A percentile compares a stretch with the other conserved stretches of the same genome.
Evolutionary conservation across 1,139 yeast genomes (phyloP).

Genomic region (Geotrichum aggregatum): DNA sequence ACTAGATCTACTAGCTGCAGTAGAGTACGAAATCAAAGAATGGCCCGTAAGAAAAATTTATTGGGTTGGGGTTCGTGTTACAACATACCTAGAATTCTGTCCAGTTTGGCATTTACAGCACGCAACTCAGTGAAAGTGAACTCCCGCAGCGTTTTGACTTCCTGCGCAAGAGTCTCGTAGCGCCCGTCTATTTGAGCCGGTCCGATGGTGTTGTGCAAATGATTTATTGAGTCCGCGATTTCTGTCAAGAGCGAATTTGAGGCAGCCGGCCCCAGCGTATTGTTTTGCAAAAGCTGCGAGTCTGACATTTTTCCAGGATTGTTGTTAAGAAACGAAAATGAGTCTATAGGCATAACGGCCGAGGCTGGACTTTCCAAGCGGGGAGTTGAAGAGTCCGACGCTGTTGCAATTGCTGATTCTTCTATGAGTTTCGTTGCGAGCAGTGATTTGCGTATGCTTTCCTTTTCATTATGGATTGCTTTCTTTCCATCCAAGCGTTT

Average conservation of each 20-base stretch:
- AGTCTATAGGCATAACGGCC: neutral
- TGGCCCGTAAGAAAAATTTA: neutral
- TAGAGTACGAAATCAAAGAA: neutral
- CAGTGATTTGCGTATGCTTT: conserved; percentile 1
- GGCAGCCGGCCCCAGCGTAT: neutral
- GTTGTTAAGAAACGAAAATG: conserved; percentile 1
- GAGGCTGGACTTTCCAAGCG: neutral
- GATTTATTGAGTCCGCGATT: conserved; percentile 5
- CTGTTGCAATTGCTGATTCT: neutral
- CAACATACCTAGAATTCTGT: neutral
- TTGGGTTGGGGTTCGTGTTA: neutral
- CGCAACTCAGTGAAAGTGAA: conserved; percentile 3
- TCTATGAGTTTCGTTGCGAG: conserved; percentile 6
- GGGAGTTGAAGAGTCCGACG: neutral
- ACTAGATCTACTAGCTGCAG: neutral
- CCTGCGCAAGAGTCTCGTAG: neutral
- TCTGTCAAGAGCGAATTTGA: neutral
- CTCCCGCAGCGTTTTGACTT: conserved; percentile 1
- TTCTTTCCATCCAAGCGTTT: conserved; percentile 1
- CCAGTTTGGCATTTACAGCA: neutral
- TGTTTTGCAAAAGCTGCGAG: neutral
- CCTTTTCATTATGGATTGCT: neutral
- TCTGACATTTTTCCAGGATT: neutral
- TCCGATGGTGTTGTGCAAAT: neutral
- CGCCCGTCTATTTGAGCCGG: neutral